Evolutionary conservation across 2,329 filamentous ascomycete species (phyloP).

Genomic region (Zelopaecilomyces penicillatus): DNA sequence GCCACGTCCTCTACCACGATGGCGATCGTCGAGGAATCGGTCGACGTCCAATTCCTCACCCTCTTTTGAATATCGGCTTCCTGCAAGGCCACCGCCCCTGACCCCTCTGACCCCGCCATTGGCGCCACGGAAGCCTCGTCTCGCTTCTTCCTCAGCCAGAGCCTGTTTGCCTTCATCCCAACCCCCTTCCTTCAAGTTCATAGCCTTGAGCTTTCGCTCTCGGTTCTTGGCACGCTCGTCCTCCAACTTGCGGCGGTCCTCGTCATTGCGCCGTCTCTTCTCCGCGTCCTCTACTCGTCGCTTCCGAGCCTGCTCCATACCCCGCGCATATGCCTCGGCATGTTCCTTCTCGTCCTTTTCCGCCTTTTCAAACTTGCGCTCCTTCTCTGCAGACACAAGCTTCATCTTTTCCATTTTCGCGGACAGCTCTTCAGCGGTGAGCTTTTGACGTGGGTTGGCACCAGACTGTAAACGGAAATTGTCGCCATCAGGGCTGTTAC

Average conservation of each 20-base stretch:
- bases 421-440: constrained; percentile 50
- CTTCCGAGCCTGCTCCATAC: constrained; percentile 47
- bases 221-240: constrained; percentile 53
- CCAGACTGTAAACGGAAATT: constrained; percentile 43
- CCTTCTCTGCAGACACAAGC: constrained; percentile 48
- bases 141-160: constrained; percentile 31
- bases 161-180: constrained; percentile 53
- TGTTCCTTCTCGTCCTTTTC: constrained; percentile 50
- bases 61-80: constrained; percentile 34
- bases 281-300: constrained; percentile 45
- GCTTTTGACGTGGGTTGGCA: constrained; percentile 51
- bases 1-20: constrained; percentile 22
- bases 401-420: constrained; percentile 55
- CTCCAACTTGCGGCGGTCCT: constrained; percentile 43
- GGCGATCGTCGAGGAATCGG: constrained; percentile 27
- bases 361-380: constrained; percentile 49
- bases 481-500: constrained; percentile 26
- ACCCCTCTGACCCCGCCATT: constrained; percentile 33
- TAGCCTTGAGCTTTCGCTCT: constrained; percentile 52
- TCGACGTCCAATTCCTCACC: constrained; percentile 27
- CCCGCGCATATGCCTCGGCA: constrained; percentile 44
- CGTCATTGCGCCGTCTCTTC: constrained; percentile 41
- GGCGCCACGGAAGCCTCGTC: constrained; percentile 33
- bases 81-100: constrained; percentile 28
- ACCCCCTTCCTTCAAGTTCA: constrained; percentile 43